phyloP scores from a whole-genome alignment of 2,329 filamentous ascomycete genomes.

The Hypoxylon sp. region DNA sequence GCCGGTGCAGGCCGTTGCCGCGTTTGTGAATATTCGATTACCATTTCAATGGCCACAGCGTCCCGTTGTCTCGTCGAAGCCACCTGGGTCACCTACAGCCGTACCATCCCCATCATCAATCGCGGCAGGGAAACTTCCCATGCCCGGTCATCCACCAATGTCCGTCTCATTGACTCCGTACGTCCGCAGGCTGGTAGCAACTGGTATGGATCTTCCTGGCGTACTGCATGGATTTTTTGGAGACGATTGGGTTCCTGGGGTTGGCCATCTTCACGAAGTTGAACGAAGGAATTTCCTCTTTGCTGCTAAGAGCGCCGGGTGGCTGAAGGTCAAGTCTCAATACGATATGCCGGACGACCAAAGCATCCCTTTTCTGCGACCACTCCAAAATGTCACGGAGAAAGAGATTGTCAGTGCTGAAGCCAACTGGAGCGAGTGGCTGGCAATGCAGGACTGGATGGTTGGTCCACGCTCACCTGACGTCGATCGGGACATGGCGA shows the following conservation, averaged over 20 bases:
- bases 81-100: conserved; percentile 56
- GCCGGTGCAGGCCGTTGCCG: conserved; percentile 88
- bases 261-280: conserved; percentile 87
- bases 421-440: conserved; percentile 91
- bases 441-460: conserved; percentile 99
- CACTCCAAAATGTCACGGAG: conserved; percentile 81
- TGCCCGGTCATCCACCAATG: conserved; percentile 53
- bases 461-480: conserved; percentile 83
- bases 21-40: conserved; percentile 91
- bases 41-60: conserved; percentile 80
- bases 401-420: conserved; percentile 88
- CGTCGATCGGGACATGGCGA: conserved; percentile 49
- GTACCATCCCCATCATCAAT: conserved; percentile 52
- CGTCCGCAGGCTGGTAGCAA: conserved; percentile 89
- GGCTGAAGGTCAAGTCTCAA: conserved; percentile 88
- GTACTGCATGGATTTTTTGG: conserved; percentile 97
- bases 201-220: conserved; percentile 87
- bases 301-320: conserved; percentile 91
- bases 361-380: conserved; percentile 87
- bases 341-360: conserved; percentile 91
- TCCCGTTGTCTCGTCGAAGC: conserved; percentile 61
- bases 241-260: conserved; percentile 87
- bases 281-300: conserved; percentile 96
- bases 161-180: conserved; percentile 85
- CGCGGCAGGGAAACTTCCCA: conserved; percentile 51